These are phyloP conservation scores for Viola pubescens DNA, from an alignment of 441 rosid genomes.

Conservation along the genomic window DNA sequence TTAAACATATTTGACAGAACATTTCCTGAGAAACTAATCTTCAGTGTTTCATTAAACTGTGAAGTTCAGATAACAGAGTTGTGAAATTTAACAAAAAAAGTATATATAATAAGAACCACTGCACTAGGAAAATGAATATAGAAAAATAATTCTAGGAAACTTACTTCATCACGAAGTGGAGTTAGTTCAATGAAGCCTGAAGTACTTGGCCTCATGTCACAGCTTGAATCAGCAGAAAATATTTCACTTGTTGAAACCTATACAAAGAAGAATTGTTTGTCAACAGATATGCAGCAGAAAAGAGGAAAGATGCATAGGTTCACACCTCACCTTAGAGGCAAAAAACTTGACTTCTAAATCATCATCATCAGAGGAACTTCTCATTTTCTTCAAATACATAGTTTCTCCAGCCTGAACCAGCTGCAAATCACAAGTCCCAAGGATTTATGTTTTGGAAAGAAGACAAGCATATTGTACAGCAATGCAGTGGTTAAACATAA, in stretches of 20 bases:
- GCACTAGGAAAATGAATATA: neutral
- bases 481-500: constrained; percentile 1
- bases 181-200: constrained; percentile 23
- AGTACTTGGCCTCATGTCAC: constrained; percentile 28
- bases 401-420: constrained; percentile 59
- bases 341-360: constrained; percentile 44
- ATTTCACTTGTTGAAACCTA: constrained; percentile 46
- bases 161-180: constrained; percentile 28
- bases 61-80: constrained; percentile 1
- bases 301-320: constrained; percentile 10
- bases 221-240: constrained; percentile 33
- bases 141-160: constrained; percentile 14
- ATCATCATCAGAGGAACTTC: constrained; percentile 42
- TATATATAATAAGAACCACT: constrained; percentile 1
- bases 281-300: constrained; percentile 7
- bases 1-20: neutral
- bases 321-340: constrained; percentile 42
- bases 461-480: neutral
- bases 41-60: constrained; percentile 5
- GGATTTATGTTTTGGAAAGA: constrained; percentile 7
- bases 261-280: constrained; percentile 16
- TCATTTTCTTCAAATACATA: constrained; percentile 43
- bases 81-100: neutral
- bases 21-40: neutral
- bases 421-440: constrained; percentile 35